These are phyloP conservation scores for Hypoxylon cercidicola DNA, from an alignment of 495 filamentous ascomycete species.

Conservation along the genomic window DNA sequence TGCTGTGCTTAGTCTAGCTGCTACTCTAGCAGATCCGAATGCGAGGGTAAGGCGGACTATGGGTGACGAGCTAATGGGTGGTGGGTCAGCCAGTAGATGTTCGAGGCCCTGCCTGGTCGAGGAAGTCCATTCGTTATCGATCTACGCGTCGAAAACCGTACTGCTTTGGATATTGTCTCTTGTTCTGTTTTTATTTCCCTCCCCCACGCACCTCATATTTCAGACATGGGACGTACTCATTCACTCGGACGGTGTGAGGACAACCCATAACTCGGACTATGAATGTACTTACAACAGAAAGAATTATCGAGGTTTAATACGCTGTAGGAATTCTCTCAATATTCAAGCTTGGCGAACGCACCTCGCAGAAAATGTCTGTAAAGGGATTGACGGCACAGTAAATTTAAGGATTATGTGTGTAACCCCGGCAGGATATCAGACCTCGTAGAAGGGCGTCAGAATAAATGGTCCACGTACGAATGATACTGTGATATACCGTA, in stretches of 20 bases:
- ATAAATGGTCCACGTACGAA: too few species aligned
- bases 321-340: too few species aligned
- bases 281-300: too few species aligned
- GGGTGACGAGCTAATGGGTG: too few species aligned
- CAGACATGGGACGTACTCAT: too few species aligned
- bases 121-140: slow-evolving; percentile 16
- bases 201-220: too few species aligned
- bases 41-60: slow-evolving; percentile 1
- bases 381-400: background rate
- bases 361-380: background rate
- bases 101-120: slow-evolving; percentile 3
- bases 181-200: too few species aligned
- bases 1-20: background rate
- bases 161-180: background rate
- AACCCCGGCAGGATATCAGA: background rate
- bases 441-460: too few species aligned
- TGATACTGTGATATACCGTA: too few species aligned
- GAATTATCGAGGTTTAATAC: too few species aligned
- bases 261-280: too few species aligned
- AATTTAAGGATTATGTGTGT: background rate
- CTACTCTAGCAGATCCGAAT: slow-evolving; percentile 4
- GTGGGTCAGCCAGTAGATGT: slow-evolving; percentile 7
- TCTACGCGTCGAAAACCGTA: background rate
- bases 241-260: too few species aligned
- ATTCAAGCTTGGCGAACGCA: background rate